Evolutionary conservation across 2,329 filamentous ascomycete species (phyloP), one percentile per base, ranked within the genome.

Genomic region (Aspergillus pseudotamarii): DNA sequence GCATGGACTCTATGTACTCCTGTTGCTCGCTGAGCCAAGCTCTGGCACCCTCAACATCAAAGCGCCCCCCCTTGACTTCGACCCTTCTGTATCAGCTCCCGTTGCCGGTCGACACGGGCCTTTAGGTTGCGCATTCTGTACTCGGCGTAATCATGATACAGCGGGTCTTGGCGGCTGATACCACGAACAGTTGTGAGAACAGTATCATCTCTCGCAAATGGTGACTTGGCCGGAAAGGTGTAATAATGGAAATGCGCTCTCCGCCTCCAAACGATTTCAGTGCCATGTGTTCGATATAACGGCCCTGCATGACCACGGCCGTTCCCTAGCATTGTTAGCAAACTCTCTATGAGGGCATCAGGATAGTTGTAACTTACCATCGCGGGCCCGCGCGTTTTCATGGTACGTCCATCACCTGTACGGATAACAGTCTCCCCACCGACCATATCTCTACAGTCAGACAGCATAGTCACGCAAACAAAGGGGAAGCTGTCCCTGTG

Each of bases 391-490:
- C 57, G 57, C 10, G 36, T 30, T 28, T 58, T 50, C n/a, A 51
- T 51, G 11, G 81, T 41, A 19, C 38, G 8, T n/a, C 38, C 38
- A 41, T 41, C 38, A n/a, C 38, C 38, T 6, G 38, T 41, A n/a
- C 38, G 38, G 3, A 41, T 41, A 19, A 41, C 38, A 6, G 38
- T 89, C 75, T 89, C 87, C 5, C 87, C 87, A 14, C 88, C 87
- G 19, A 86, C 76, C 88, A 89, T 89, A 51, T 80, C 76, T 0
- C 80, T 81, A 66, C 85, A 88, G 69, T 89, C 86, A 48, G 84
- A 86, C 34, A 89, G 79, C 86, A 89, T 89, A 12, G 83, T 80
- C 9, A 89, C 87, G 66, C 86, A 89, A 23, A 89, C 87, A 69
- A 89, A 89, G 0, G 87, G 87, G 70, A 87, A 89, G 69, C 84